These are phyloP conservation scores for Hypomyces rosellus DNA, from an alignment of 2,329 filamentous ascomycete species.

Conservation along the genomic window DNA sequence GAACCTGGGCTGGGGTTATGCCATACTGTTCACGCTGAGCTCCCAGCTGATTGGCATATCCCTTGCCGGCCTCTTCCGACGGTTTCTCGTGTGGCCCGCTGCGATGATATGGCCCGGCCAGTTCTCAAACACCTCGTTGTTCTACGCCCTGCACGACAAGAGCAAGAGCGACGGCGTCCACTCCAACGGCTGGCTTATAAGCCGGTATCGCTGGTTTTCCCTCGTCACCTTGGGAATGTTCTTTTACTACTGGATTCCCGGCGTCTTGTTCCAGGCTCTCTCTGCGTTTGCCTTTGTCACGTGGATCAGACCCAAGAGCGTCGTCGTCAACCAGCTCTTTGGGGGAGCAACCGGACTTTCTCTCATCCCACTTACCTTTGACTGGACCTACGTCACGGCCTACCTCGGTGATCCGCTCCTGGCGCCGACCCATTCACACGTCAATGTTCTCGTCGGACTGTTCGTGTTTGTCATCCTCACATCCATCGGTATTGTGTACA, in stretches of 20 bases:
- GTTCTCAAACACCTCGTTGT: slow-evolving; percentile 46
- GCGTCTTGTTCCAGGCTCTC: slow-evolving; percentile 56
- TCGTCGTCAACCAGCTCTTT: slow-evolving; percentile 56
- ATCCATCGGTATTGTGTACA: slow-evolving; percentile 54
- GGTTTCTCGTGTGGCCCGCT: slow-evolving; percentile 48
- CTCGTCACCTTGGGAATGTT: slow-evolving; percentile 46
- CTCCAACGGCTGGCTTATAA: slow-evolving; percentile 55
- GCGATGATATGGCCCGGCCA: slow-evolving; percentile 54
- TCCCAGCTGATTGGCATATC: slow-evolving; percentile 53
- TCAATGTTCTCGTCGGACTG: slow-evolving; percentile 48
- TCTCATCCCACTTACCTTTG: slow-evolving; percentile 55
- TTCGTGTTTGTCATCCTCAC: slow-evolving; percentile 49
- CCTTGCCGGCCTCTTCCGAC: slow-evolving; percentile 48
- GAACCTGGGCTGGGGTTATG: slow-evolving; percentile 47
- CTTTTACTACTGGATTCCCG: slow-evolving; percentile 56
- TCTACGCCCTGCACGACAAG: slow-evolving; percentile 43
- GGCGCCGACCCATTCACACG: slow-evolving; percentile 48
- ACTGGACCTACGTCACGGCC: slow-evolving; percentile 43
- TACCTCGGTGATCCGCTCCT: slow-evolving; percentile 46
- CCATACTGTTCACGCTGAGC: slow-evolving; percentile 47
- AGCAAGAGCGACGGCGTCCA: slow-evolving; percentile 40
- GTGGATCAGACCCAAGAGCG: slow-evolving; percentile 54
- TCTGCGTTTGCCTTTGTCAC: slow-evolving; percentile 57
- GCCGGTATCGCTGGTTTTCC: slow-evolving; percentile 57
- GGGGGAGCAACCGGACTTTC: slow-evolving; percentile 53